These are phyloP conservation scores for Clonostachys rhizophaga DNA, from an alignment of 2,329 filamentous ascomycete species.

Conservation along the genomic window DNA sequence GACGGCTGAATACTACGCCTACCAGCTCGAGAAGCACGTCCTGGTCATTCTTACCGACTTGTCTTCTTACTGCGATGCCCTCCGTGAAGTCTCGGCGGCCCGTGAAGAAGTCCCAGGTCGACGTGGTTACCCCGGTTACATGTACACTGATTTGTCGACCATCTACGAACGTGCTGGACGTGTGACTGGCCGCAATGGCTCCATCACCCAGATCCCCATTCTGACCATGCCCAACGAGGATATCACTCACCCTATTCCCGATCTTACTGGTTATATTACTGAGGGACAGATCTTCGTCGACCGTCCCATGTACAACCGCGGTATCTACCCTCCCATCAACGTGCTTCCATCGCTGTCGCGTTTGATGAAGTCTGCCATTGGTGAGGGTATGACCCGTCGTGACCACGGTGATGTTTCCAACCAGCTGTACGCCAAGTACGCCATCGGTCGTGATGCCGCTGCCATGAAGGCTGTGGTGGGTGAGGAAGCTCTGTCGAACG, in stretches of 20 bases:
- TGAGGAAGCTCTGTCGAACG: conserved; percentile 90
- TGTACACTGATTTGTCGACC: conserved; percentile 99
- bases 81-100: conserved; percentile 96
- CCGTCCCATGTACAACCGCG: conserved; percentile 89
- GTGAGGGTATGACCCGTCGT: conserved; percentile 91
- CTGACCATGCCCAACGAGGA: conserved; percentile 99
- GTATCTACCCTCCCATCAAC: conserved; percentile 98
- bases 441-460: conserved; percentile 95
- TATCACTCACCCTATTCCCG: conserved; percentile 98
- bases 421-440: conserved; percentile 99
- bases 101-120: conserved; percentile 98
- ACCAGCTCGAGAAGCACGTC: conserved; percentile 99
- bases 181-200: conserved; percentile 94
- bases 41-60: conserved; percentile 97
- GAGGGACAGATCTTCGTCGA: conserved; percentile 99
- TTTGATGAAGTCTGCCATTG: conserved; percentile 99
- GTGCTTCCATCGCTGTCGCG: conserved; percentile 95
- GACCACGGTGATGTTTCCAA: conserved; percentile 99
- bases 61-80: conserved; percentile 95
- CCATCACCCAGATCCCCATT: conserved; percentile 98
- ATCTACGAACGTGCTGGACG: conserved; percentile 99
- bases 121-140: conserved; percentile 99
- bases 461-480: conserved; percentile 99
- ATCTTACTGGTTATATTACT: conserved; percentile 98
- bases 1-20: conserved; percentile 99